These are phyloP conservation scores for Amanita inopinata DNA, from an alignment of 768 basidiomycete species.

Conservation along the genomic window DNA sequence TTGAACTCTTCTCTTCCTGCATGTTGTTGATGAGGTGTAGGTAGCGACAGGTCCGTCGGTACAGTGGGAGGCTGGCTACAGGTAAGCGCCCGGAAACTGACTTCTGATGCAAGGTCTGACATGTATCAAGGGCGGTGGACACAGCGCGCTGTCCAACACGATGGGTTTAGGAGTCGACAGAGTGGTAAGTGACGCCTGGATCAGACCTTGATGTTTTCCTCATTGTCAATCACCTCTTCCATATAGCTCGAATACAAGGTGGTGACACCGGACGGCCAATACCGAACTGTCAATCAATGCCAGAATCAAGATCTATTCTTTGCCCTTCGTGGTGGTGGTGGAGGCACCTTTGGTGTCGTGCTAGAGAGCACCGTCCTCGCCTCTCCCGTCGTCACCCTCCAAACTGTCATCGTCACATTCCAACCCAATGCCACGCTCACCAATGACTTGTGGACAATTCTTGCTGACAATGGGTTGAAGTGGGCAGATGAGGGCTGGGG, in stretches of 20 bases:
- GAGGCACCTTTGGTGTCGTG: conserved; percentile 34
- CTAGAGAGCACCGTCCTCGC: conserved; percentile 26
- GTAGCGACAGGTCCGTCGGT: conserved; percentile 8
- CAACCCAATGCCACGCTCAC: conserved; percentile 16
- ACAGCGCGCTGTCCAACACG: conserved; percentile 13
- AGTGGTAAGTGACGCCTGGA: conserved; percentile 9
- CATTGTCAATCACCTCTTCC: no score
- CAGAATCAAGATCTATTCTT: conserved; percentile 37
- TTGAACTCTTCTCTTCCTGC: no score
- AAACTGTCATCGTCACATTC: conserved; percentile 26
- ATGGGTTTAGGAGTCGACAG: conserved; percentile 16
- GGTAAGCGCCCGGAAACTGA: no score
- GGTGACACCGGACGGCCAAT: conserved; percentile 35
- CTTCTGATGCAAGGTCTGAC: no score
- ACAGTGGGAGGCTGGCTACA: conserved; percentile 9
- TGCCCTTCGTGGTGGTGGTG: conserved; percentile 35
- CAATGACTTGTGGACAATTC: conserved; percentile 25
- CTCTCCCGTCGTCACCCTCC: conserved; percentile 26
- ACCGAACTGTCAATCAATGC: conserved; percentile 29
- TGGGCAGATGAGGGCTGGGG: conserved; percentile 43
- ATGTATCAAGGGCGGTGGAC: conserved; percentile 14
- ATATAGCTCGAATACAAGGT: conserved; percentile 23
- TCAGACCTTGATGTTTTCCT: no score
- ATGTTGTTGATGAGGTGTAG: no score
- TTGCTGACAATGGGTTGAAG: conserved; percentile 27